Evolutionary conservation across 2,329 filamentous ascomycete species (phyloP).

Genomic region (Dactylellina drechsleri): DNA sequence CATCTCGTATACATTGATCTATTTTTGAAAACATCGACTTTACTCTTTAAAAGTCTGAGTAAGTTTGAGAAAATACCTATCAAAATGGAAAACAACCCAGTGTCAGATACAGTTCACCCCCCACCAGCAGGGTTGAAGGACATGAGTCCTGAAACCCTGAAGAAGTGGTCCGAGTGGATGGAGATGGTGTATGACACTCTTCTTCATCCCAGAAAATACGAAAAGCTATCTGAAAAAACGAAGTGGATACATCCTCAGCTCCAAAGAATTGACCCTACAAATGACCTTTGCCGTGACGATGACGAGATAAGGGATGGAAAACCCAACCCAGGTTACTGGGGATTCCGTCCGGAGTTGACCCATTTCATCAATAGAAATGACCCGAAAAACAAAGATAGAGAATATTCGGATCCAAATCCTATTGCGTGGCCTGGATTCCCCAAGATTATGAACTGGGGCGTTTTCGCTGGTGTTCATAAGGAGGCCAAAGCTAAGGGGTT

Average conservation of each 20-base stretch:
- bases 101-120: background rate
- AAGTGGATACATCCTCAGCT: slow-evolving; percentile 10
- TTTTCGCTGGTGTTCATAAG: slow-evolving; percentile 6
- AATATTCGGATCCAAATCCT: background rate
- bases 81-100: background rate
- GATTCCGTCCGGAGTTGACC: background rate
- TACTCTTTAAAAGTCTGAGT: background rate
- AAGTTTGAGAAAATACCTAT: background rate
- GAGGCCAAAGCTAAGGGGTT: background rate
- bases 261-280: slow-evolving; percentile 6
- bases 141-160: slow-evolving; percentile 11
- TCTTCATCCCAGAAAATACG: slow-evolving; percentile 6
- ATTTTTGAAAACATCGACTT: background rate
- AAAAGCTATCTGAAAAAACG: background rate
- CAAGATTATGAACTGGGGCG: slow-evolving; percentile 19
- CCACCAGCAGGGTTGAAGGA: slow-evolving; percentile 14
- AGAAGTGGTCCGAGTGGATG: slow-evolving; percentile 26
- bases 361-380: slow-evolving; percentile 20
- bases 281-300: background rate
- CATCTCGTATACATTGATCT: too few relatives aligned
- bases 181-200: slow-evolving; percentile 22
- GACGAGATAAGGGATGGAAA: background rate
- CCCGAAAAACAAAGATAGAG: background rate
- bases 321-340: background rate
- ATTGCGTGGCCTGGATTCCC: slow-evolving; percentile 25